Base-by-base conservation (phyloP, 1,284 basidiomycete species). In the Papiliotrema fonsecae region DNA sequence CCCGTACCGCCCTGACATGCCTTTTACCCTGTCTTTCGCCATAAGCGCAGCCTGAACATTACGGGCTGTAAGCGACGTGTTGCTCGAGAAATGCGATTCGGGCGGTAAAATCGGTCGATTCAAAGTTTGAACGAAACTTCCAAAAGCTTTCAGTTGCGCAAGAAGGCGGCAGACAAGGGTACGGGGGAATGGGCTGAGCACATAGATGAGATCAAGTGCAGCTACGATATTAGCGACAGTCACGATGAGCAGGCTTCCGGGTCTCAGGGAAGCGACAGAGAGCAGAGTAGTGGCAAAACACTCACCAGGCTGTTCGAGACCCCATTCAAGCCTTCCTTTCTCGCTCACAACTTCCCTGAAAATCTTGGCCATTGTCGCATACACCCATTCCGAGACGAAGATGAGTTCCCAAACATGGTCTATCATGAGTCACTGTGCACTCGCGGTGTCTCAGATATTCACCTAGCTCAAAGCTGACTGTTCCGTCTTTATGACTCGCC, bases 391-490 rank as follows among this genome's bases (percentile, higher is more conserved):
- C 14, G 63, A 51, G n/a, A 67, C 51, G 14, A 51, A 52, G 19
- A 67, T 54, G 16, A 69, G 49, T 39, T 61, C 56, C 66, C 66
- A 70, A 7, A 66, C 54, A 10, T 58, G 62, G 47, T 68, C 67
- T 61, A 46, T 6, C 24, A 38, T 11, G 21, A 42, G 34, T 14
- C 14, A 36, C 31, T 45, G 30, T 14, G 11, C 37, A 22, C 13
- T n/a, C 21, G 11, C 13, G 19, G 36, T 38, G n/a, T 19, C 13
- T 14, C 2, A 10, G 9, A 32, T 22, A 60, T 61, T 56, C n/a
- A 67, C 64, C 62, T 9, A 67, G 56, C 40, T 66, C 63, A 49
- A 69, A 69, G 6, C 38, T 18, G 25, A 51, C 56, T 32, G 21
- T 44, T 21, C 56, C 59, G 28, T 57, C 49, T 6, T 30, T 47